Evolutionary conservation across 805 yeast species (phyloP), one percentile per base, ranked within the genome.

Genomic region (Gaillardinia entomophila): DNA sequence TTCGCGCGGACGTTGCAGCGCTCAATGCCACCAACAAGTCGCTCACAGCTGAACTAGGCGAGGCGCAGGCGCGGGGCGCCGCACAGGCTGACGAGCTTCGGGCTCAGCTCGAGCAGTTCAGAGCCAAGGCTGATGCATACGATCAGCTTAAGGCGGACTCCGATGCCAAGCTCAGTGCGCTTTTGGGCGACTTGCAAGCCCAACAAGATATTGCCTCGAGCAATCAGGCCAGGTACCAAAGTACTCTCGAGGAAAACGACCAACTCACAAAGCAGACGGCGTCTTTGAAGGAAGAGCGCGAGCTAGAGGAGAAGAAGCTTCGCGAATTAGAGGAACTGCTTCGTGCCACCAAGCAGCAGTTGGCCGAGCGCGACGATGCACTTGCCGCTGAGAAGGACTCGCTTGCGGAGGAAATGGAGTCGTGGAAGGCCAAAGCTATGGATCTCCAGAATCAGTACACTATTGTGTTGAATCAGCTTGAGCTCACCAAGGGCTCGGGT

Each of bases 381-480:
- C 34, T 57, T 12, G 40, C 36, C 7, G 53, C 45, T 19, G 60
- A 52, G 24, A 46, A 43, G 20, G 33, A 47, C 1, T 33, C 43
- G 6, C 31, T 54, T 6, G 57, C 52, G 22, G 60, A 57, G 12
- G 57, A 60, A 18, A 48, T 82, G 28, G 64, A 58, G n/a, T 41
- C 52, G 15, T 57, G 72, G 6, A 66, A 64, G 15, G 43, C 55
- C 3, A 71, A 77, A 38, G 47, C 73, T 16, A 67, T 72, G 15
- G 88, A 79, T 32, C 56, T 84, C 24, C 62, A 73, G 11, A 65
- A 74, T n/a, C 94, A 85, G 50, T 83, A 85, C 49, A 64, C 73
- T 30, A 63, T 84, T 4, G 60, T 86, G 12, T 70, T 80, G 37
- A 79, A 77, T 41, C 92, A 85, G 53, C 55, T 87, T 17, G 90